Base-by-base conservation (phyloP, 305 asterid species). In the Fraxinus platypoda region DNA sequence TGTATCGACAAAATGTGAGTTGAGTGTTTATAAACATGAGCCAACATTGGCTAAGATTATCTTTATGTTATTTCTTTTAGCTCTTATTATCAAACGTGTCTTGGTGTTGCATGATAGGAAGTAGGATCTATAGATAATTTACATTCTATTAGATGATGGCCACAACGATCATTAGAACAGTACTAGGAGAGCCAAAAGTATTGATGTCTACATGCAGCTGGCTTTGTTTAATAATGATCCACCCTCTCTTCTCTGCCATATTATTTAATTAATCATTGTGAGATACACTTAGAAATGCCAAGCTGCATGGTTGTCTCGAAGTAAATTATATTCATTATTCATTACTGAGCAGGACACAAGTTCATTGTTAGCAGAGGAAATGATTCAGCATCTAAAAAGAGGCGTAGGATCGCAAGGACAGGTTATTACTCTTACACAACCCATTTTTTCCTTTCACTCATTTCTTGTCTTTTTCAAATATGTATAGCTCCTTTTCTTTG, bases 371-470 rank as follows among this genome's bases (percentile, higher is more conserved):
- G 94, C 98, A 34, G 89, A 84, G 89, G 98, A 91, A 91, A 93
- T 95, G 98, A 87, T 92, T 80, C 90, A 85, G 72, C 99, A 96
- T 91, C 92, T 96, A 49, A 87, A 83, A 78, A 84, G 84, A 68
- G 92, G 88, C 83, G 33, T 93, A 82, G 98, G 99, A 88, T 93
- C 94, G 82, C 90, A 72, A 80, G 99, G 98, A 87, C 99, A 96
- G 99, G 98, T 95, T 84, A 86, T 76, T 46, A 76, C 54, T 73
- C 21, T 34, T 83, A 30, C 38, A 78, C 78, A 81, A n/a, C 78
- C 34, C 31, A 72, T 23, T 49, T 74, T 72, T 76, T 15, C 78
- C 19, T 19, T 71, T 62, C 38, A 46, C 33, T 66, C 6, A 25
- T 75, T 49, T 81, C 41, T 78, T 85, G 79, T 72, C 77, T 37